Conservation (phyloP, 2,329 filamentous ascomycete genomes). For the Cyanodermella asteris region DNA sequence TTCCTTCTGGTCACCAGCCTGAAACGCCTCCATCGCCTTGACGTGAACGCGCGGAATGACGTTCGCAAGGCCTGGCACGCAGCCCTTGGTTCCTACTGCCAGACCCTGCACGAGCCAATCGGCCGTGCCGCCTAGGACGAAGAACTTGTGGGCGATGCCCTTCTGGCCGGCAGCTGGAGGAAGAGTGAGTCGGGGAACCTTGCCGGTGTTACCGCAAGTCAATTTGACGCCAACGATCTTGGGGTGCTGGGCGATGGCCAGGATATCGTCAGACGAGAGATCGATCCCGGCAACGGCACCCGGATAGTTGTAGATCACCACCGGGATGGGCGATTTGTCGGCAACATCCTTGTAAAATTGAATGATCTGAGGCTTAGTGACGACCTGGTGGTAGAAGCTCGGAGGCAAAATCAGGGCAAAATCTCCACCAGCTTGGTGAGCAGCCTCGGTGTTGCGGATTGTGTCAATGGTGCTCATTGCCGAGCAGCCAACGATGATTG, state of each 20-base stretch:
- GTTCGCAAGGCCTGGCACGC: conserved; percentile 52
- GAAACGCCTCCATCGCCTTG: conserved; percentile 34
- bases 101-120: conserved; percentile 54
- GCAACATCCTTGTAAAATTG: conserved; percentile 47
- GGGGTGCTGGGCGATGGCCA: conserved; percentile 31
- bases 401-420: conserved; percentile 57
- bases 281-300: conserved; percentile 45
- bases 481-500: conserved; percentile 56
- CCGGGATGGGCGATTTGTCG: conserved; percentile 34
- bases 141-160: conserved; percentile 49
- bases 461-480: conserved; percentile 53
- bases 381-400: conserved; percentile 49
- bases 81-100: conserved; percentile 46
- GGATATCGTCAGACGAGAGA: conserved; percentile 43
- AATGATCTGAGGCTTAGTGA: conserved; percentile 35
- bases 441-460: conserved; percentile 46
- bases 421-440: conserved; percentile 46
- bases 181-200: conserved; percentile 37
- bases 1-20: conserved; percentile 34
- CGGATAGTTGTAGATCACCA: conserved; percentile 55
- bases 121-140: conserved; percentile 49
- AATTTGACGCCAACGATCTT: conserved; percentile 52
- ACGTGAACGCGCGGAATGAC: conserved; percentile 45
- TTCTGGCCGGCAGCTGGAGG: conserved; percentile 49
- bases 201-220: conserved; percentile 54